Percentiles rank a stretch among this genome's conserved stretches.
phyloP scores from a whole-genome alignment of 106 monocot species.

The Acorus calamus region DNA sequence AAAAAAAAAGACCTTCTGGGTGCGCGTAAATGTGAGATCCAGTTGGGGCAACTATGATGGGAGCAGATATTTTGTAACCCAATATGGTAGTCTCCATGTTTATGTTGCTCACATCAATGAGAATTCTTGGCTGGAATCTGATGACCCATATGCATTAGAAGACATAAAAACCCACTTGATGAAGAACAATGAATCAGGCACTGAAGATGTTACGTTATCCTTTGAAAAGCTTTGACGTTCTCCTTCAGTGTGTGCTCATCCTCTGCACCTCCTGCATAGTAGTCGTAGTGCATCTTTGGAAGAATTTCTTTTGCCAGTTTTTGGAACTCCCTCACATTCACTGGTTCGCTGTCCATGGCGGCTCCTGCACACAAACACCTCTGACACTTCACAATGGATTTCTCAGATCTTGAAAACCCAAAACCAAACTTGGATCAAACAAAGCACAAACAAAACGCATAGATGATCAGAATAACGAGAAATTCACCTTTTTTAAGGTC shows the following conservation, averaged over 20 bases:
- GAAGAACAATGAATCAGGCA: neutral
- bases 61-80: slow-evolving; percentile 33
- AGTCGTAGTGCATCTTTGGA: slow-evolving; percentile 83
- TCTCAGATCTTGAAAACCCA: too few species aligned
- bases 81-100: slow-evolving; percentile 47
- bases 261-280: slow-evolving; percentile 64
- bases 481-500: too few species aligned
- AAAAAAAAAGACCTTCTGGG: slow-evolving; percentile 42
- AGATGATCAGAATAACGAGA: too few species aligned
- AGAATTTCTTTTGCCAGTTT: slow-evolving; percentile 50
- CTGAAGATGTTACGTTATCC: slow-evolving; percentile 42
- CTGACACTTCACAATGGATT: too few species aligned
- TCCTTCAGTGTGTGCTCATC: slow-evolving; percentile 66
- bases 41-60: slow-evolving; percentile 59
- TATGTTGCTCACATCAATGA: slow-evolving; percentile 48
- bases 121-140: slow-evolving; percentile 32
- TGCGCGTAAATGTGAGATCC: slow-evolving; percentile 45
- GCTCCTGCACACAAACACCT: too few species aligned
- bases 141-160: neutral
- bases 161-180: slow-evolving; percentile 14
- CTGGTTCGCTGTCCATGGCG: slow-evolving; percentile 38
- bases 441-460: too few species aligned
- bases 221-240: slow-evolving; percentile 59
- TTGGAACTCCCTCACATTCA: slow-evolving; percentile 59
- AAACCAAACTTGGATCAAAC: too few species aligned